Evolutionary conservation across 2,329 filamentous ascomycete genomes (phyloP).

Genomic region (Aureobasidium sp.): DNA sequence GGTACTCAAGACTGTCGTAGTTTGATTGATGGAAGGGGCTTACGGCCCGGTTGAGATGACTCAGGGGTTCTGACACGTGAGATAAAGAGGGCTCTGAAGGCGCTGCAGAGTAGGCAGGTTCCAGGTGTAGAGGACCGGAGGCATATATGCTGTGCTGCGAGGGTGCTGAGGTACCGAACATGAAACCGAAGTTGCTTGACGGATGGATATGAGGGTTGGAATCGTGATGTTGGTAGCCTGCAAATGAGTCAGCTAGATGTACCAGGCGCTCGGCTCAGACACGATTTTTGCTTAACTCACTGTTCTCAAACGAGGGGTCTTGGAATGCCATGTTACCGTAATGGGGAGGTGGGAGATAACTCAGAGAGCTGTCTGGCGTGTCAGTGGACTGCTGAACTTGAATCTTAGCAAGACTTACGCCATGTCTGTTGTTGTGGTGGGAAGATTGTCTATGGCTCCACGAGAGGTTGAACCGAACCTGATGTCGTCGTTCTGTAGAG

Average conservation of each 20-base stretch:
- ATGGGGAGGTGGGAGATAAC: constrained; percentile 31
- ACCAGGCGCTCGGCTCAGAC: too few relatives aligned
- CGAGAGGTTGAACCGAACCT: not conserved
- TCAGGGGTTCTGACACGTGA: constrained; percentile 7
- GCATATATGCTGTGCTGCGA: constrained; percentile 11
- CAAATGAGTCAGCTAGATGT: not conserved
- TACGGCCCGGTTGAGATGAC: constrained; percentile 9
- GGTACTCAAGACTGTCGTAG: constrained; percentile 23
- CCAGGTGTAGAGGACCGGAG: constrained; percentile 7
- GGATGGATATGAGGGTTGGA: constrained; percentile 1
- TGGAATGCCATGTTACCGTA: constrained; percentile 24
- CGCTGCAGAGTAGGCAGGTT: constrained; percentile 4
- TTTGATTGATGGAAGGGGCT: constrained; percentile 13
- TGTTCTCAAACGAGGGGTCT: constrained; percentile 24
- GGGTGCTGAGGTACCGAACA: constrained; percentile 10
- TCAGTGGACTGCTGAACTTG: not conserved
- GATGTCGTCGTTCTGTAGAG: not conserved
- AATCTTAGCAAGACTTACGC: constrained; percentile 23
- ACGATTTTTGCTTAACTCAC: constrained; percentile 22
- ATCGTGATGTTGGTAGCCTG: constrained; percentile 8
- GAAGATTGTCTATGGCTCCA: constrained; percentile 20
- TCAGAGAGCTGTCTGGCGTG: constrained; percentile 25
- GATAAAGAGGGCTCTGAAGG: constrained; percentile 4
- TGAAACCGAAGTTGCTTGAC: constrained; percentile 5
- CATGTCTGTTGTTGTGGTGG: constrained; percentile 27